Base-by-base conservation (phyloP, 345 rosid species). In the Syzygium jambos region DNA sequence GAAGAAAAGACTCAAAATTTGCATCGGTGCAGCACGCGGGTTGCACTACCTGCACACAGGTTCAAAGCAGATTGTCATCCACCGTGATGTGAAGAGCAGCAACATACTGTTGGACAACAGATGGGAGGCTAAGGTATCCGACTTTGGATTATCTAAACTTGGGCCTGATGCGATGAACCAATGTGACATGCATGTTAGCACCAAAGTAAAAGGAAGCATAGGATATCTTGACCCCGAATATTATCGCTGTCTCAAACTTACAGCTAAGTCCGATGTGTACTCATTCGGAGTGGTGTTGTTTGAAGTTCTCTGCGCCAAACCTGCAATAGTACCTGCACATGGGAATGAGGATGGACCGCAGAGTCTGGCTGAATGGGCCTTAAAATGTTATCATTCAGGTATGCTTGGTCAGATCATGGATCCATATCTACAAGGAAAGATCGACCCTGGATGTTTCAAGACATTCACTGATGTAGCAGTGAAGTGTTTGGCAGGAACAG, bases 11-110 rank as follows among this genome's bases (percentile, higher is more conserved):
- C 87, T 93, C 9, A 73, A 90, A 85, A 93, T 92, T 43, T 92
- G 94, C 16, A 78, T 91, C 1, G 93, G 92, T 4, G 91, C 92
- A 43, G 94, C 95, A 3, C 84, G 80, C 5, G 93, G 94, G 9
- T 52, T 92, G 78, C 91, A 89, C 68, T 89, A 89, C 87, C 92
- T 91, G 25, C 91, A 91, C 34, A 38, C 86, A 12, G 91, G 90
- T 21, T 77, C 88, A 1, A 88, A 88, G 88, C 68, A 46, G 46
- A 30, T 43, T 21, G 84, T 91, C n/a, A 88, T 89, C 63, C 91
- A 91, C 85, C 89, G 89, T 38, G 87, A 88, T 73, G 63, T 91
- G 51, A 91, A 86, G 85, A 77, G 85, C 87, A 61, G 88, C 46
- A 87, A 86, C 86, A 85, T 90, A 41, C 52, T 91, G 59, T 23